A percentile compares a stretch with the other conserved stretches of the same genome.
phyloP scores from a whole-genome alignment of 1,284 basidiomycete genomes.

The Apiotrichum montevideense region DNA sequence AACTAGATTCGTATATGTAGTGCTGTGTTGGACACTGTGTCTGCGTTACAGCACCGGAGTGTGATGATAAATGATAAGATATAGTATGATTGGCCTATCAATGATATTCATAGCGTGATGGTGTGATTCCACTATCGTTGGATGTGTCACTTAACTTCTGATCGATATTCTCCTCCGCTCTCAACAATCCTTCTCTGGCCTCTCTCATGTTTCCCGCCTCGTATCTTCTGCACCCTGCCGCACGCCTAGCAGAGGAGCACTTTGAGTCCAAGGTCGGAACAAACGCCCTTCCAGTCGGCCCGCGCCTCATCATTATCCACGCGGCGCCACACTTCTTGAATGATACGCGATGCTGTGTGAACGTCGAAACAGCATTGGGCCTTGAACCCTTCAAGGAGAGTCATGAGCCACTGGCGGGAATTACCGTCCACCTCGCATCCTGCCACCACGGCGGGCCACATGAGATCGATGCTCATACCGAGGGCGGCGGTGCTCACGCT shows the following conservation, averaged over 20 bases:
- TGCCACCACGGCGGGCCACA: conserved; percentile 51
- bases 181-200: too few species aligned
- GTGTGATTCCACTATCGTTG: too few species aligned
- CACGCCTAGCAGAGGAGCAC: conserved; percentile 29
- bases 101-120: too few species aligned
- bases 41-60: neutral
- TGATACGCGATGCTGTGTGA: conserved; percentile 51
- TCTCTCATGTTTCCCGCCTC: neutral
- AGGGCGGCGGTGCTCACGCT: conserved; percentile 39
- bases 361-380: conserved; percentile 52
- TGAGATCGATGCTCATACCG: conserved; percentile 47
- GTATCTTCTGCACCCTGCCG: neutral
- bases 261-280: conserved; percentile 36
- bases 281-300: conserved; percentile 43
- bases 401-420: conserved; percentile 47
- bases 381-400: conserved; percentile 51
- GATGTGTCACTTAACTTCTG: too few species aligned
- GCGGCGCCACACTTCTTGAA: conserved; percentile 48
- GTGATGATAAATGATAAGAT: neutral
- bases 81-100: neutral
- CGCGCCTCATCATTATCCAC: conserved; percentile 25
- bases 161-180: too few species aligned
- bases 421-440: conserved; percentile 48
- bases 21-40: neutral
- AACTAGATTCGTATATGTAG: conserved; percentile 1